Base-by-base conservation (phyloP, 805 yeast genomes). In the Ogataea ganodermae region DNA sequence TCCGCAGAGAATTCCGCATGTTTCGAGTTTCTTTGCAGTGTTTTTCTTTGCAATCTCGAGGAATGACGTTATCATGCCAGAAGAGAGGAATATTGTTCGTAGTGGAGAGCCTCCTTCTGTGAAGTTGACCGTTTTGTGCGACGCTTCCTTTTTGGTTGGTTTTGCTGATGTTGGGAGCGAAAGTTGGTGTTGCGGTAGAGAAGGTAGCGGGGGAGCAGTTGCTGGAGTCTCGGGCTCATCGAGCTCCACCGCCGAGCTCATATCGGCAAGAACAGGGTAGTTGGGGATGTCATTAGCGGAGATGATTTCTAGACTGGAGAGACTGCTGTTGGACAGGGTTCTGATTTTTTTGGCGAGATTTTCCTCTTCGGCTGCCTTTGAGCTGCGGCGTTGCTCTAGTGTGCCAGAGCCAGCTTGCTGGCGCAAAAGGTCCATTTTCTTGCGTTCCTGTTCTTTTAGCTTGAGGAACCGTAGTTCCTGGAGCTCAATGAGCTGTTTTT, bases 1-100 rank as follows among this genome's bases (percentile, higher is more conserved):
- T 0, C 88, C 89, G 59, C 86, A 80, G 24, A 83, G 68, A 17
- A 83, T 79, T 10, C 88, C 89, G 58, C 87, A 83, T 0, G 87
- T 83, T 57, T 83, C 89, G 13, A 83, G 64, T 32, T 75, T 75
- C 13, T 63, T 63, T 1, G 39, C 20, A 1, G 89, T 83, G 56
- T 83, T 83, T 3, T 64, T 51, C 14, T 61, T 54, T 1, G 87
- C 83, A 10, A 79, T 58, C 20, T 61, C 56, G 7, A 80, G 65
- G 54, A 83, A 83, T 20, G 58, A 49, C 1, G 61, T 47, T 24
- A 77, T 69, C 16, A 83, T 63, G 21, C 64, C 63, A 0, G 62
- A 44, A 1, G 88, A 84, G 10, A 81, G 59, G 56, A 72, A 81
- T 2, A 81, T 61, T 0, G 79, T 69, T 44, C 85, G 69, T 42